Evolutionary conservation across 2,329 filamentous ascomycete genomes (phyloP), one percentile per base, ranked within the genome.

Genomic region (Davidsoniella neocaledoniae): DNA sequence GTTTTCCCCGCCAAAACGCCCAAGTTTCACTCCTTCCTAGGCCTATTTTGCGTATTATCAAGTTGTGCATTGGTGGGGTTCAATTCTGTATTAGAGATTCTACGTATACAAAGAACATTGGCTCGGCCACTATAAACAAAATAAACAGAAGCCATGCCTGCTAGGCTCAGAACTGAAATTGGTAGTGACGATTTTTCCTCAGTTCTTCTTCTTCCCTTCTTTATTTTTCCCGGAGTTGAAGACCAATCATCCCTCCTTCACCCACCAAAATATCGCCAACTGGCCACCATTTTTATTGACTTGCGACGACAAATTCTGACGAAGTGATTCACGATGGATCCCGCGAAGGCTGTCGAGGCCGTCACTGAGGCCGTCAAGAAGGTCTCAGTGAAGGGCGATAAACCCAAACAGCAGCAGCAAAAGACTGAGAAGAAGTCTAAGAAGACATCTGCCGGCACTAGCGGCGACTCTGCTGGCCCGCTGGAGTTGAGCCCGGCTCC

Each of bases 361-460:
- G 67, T 72, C 55, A 67, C 69, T 54, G 76, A 79, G 57, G 71
- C 69, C 53, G 70, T 78, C 57, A 80, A 80, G 65, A 75, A 77
- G 55, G 67, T 78, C 52, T 66, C 70, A 43, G 69, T 80, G 54
- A 71, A 68, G 66, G 70, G 58, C 60, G 58, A 58, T 33, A 50
- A 44, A 21, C 40, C 39, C 14, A 42, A 49, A 9, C 39, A 29
- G 39, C 41, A 44, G 47, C 51, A 52, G 44, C 57, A 61, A 16
- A 49, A 49, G 43, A 46, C 51, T 9, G 47, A 46, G 19, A 69
- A 66, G 58, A 64, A 67, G 57, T 60, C 72, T 58, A 72, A 72
- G 58, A 29, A 48, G 43, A 47, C 47, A 39, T 70, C 69, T 59
- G 63, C 64, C 48, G 62, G 59, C 53, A 59, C 57, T 39, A 60